These are phyloP conservation scores for Limnanthes douglasii DNA, from an alignment of 345 rosid species.

Conservation along the genomic window DNA sequence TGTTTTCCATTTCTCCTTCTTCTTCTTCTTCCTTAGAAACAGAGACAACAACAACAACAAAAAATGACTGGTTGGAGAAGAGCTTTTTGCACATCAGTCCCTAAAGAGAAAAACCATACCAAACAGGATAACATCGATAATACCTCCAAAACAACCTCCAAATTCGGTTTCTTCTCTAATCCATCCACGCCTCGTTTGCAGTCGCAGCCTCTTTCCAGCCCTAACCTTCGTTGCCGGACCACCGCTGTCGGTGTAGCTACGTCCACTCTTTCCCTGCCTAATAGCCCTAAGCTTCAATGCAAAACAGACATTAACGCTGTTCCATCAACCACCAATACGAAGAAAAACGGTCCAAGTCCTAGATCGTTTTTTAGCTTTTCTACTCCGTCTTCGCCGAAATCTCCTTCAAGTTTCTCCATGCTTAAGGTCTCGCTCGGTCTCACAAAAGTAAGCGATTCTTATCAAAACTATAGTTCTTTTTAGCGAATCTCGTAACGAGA, in stretches of 20 bases:
- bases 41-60: no score
- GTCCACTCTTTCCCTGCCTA: constrained; percentile 30
- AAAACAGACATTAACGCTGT: constrained; percentile 17
- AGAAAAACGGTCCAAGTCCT: constrained; percentile 20
- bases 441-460: constrained; percentile 37
- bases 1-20: background rate
- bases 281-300: constrained; percentile 51
- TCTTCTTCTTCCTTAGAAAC: background rate
- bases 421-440: no score
- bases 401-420: no score
- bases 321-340: constrained; percentile 11
- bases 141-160: constrained; percentile 37
- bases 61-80: constrained; percentile 57
- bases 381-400: constrained; percentile 56
- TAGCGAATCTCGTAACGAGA: constrained; percentile 7
- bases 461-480: constrained; percentile 13
- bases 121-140: constrained; percentile 8
- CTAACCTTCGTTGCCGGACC: constrained; percentile 50
- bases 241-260: constrained; percentile 12
- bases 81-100: constrained; percentile 66
- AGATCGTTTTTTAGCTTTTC: constrained; percentile 26
- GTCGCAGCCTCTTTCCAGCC: constrained; percentile 26
- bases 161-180: constrained; percentile 64
- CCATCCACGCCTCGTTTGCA: constrained; percentile 65
- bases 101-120: constrained; percentile 31